Evolutionary conservation across 176 grass and related monocot genomes (phyloP), one percentile per base, ranked within the genome.

Genomic region (Zea mays): DNA sequence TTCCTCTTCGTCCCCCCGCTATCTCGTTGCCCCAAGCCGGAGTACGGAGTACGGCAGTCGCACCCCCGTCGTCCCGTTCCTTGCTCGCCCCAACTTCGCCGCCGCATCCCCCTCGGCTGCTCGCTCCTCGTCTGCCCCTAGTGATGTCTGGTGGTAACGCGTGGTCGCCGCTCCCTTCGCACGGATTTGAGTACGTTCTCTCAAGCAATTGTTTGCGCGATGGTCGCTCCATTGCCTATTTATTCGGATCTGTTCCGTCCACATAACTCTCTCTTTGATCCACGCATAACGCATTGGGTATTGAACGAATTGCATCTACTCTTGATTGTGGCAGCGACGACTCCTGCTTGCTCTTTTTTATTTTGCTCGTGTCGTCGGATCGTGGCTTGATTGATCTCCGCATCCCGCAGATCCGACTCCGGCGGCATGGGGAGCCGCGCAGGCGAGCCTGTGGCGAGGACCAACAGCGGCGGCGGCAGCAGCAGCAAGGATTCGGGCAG

Each of bases 401-500:
- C 16, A 1, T 58, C 19, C 20, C 6, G 71, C 71, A 75, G 70
- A 81, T 69, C 71, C 43, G 63, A 81, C 20, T 67, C 46, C 36
- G 20, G 62, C 38, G 79, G 33, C 63, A 90, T 94, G 91, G 83
- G 55, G 40, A 79, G 20, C 75, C 81, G 80, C 62, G 44, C 65
- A 54, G 42, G 75, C 7, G 83, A 90, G 81, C 88, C 88, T 44
- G 41, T 73, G n/a, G 72, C 77, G 48, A 90, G 56, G 45, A 67
- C 35, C 69, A 73, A 72, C 64, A 74, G 62, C 45, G 71, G 55
- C 46, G n/a, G 69, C 3, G 67, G 73, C 6, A 1, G 27, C 27
- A 27, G 27, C 27, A 82, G 42, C 64, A 83, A 81, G 74, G 85
- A 90, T 37, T 69, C 85, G 55, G 88, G 83, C 8, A 94, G 84